Conservation (phyloP, 2,329 filamentous ascomycete genomes). For the Paraphaeosphaeria sporulosa region DNA sequence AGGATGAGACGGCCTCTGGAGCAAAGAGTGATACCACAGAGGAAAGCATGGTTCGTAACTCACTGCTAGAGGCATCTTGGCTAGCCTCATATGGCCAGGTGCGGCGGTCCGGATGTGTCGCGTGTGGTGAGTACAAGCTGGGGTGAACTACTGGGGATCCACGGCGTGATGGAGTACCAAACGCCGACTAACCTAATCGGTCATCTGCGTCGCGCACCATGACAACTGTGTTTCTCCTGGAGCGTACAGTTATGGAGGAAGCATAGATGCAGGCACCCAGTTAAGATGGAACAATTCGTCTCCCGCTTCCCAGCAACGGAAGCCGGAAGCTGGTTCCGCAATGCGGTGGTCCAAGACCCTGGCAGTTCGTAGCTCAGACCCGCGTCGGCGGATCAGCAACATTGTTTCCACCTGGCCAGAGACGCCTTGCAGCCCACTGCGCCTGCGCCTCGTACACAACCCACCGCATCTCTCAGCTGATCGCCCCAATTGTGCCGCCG, state of each 20-base stretch:
- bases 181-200: slow-evolving; percentile 6
- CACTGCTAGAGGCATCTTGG: slow-evolving; percentile 47
- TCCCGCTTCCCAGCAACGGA: background rate
- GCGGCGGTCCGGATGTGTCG: background rate
- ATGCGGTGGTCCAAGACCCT: background rate
- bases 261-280: too few species aligned
- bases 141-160: background rate
- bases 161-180: slow-evolving; percentile 5
- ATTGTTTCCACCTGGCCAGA: slow-evolving; percentile 26
- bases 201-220: background rate
- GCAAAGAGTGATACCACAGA: background rate
- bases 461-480: slow-evolving; percentile 5
- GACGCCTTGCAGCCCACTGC: slow-evolving; percentile 19
- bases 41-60: background rate
- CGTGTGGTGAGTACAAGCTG: background rate
- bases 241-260: background rate
- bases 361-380: slow-evolving; percentile 2
- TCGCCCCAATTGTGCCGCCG: background rate
- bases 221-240: background rate
- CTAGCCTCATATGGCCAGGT: slow-evolving; percentile 21
- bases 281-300: background rate
- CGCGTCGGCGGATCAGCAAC: slow-evolving; percentile 12
- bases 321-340: background rate
- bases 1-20: background rate
- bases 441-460: background rate